These are phyloP conservation scores for Skeletonema costatum DNA, from an alignment of 108 stramenopile species.

Conservation along the genomic window DNA sequence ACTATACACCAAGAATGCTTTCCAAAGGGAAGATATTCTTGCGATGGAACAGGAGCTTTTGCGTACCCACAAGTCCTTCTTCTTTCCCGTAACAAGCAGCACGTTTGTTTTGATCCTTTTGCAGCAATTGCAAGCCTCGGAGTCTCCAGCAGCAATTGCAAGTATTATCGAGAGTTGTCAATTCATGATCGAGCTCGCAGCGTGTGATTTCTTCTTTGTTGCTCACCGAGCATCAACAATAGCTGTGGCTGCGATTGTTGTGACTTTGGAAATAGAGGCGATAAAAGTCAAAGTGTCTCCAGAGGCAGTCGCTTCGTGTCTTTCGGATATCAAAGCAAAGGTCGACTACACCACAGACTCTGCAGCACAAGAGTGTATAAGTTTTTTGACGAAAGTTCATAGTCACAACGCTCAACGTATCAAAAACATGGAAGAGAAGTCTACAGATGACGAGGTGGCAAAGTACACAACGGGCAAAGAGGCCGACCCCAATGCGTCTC, in stretches of 20 bases:
- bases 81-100: slow-evolving; percentile 26
- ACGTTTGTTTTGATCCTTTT: slow-evolving; percentile 26
- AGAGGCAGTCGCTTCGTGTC: not conserved
- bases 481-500: slow-evolving; percentile 2
- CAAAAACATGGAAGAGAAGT: not conserved
- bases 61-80: slow-evolving; percentile 3
- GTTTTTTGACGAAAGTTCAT: slow-evolving; percentile 4
- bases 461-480: not conserved
- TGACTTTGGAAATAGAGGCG: slow-evolving; percentile 22
- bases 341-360: not conserved
- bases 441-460: slow-evolving; percentile 3
- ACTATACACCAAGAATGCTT: slow-evolving; percentile 13
- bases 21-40: slow-evolving; percentile 9
- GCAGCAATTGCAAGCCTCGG: not conserved
- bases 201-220: slow-evolving; percentile 40
- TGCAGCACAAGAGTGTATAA: not conserved
- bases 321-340: not conserved
- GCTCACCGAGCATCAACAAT: slow-evolving; percentile 25
- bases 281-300: not conserved
- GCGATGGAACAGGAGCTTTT: slow-evolving; percentile 16
- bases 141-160: slow-evolving; percentile 2
- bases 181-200: slow-evolving; percentile 41
- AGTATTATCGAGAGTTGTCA: slow-evolving; percentile 20
- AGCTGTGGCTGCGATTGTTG: slow-evolving; percentile 29
- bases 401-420: slow-evolving; percentile 11